Percentiles rank a stretch among this genome's conserved stretches.
Evolutionary conservation across 2,329 filamentous ascomycete species (phyloP).

Genomic region (Cordyceps militaris): DNA sequence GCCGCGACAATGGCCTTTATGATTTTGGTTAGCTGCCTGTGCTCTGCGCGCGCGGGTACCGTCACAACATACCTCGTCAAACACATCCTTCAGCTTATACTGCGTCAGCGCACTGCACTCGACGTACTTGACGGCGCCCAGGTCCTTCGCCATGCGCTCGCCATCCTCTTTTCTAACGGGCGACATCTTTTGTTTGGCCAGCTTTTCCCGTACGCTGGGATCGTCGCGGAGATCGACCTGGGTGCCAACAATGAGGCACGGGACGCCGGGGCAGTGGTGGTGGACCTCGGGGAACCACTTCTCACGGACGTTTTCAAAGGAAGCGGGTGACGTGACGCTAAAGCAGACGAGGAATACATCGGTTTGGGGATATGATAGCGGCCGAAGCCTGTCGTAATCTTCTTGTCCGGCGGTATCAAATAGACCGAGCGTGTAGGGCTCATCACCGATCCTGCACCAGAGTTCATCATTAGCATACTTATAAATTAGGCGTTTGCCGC

Average conservation of each 20-base stretch:
- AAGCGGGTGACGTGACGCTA: constrained; percentile 92
- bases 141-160: constrained; percentile 90
- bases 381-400: constrained; percentile 96
- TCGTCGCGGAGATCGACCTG: constrained; percentile 96
- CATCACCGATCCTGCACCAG: constrained; percentile 81
- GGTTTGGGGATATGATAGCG: constrained; percentile 95
- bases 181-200: constrained; percentile 91
- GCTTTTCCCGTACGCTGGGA: constrained; percentile 77
- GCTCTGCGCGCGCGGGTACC: background rate
- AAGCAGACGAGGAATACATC: constrained; percentile 99
- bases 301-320: constrained; percentile 98
- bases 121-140: constrained; percentile 98
- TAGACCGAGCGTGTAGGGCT: constrained; percentile 92
- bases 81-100: constrained; percentile 98
- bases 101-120: constrained; percentile 97
- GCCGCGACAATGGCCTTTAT: constrained; percentile 87
- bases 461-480: constrained; percentile 16
- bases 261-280: constrained; percentile 96
- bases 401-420: constrained; percentile 99
- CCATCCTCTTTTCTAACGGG: constrained; percentile 90
- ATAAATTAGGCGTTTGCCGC: background rate
- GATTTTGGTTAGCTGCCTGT: background rate
- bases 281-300: constrained; percentile 99
- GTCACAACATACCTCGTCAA: constrained; percentile 71
- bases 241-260: constrained; percentile 94